Conservation (phyloP, 2,329 filamentous ascomycete species). For the Fusarium sp. region DNA sequence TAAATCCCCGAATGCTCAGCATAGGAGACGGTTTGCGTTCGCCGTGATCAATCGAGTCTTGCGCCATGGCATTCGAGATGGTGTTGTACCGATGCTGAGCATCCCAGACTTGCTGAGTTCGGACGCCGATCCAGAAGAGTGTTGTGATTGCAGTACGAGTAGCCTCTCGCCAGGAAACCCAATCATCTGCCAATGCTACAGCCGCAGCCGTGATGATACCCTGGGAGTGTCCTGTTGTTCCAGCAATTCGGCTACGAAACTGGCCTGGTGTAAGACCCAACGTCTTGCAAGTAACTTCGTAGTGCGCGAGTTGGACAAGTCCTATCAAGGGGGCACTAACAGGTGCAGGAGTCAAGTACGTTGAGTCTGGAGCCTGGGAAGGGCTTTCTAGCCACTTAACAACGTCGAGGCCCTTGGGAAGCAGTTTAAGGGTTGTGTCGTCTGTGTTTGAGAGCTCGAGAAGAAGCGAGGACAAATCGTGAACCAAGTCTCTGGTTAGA, state of each 20-base stretch:
- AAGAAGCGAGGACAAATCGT: neutral
- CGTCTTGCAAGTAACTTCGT: constrained; percentile 22
- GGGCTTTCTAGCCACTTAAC: constrained; percentile 5
- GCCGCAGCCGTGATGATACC: constrained; percentile 23
- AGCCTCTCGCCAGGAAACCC: constrained; percentile 19
- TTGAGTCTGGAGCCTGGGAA: constrained; percentile 1
- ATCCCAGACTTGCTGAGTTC: constrained; percentile 19
- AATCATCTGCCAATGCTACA: constrained; percentile 5
- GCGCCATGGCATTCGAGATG: constrained; percentile 20
- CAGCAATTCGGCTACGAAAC: constrained; percentile 13
- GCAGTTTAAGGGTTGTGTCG: neutral
- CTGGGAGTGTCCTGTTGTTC: constrained; percentile 25
- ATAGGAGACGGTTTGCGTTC: constrained; percentile 21
- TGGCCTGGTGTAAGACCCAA: constrained; percentile 20
- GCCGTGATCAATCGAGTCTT: constrained; percentile 20
- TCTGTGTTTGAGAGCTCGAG: neutral
- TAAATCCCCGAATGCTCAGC: constrained; percentile 18
- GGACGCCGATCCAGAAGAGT: constrained; percentile 26
- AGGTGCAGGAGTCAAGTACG: constrained; percentile 15
- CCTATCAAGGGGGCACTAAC: constrained; percentile 18
- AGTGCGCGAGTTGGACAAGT: constrained; percentile 20
- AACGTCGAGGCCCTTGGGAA: constrained; percentile 8
- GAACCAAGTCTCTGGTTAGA: constrained; percentile 1
- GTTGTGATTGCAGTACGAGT: constrained; percentile 12
- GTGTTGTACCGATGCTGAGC: neutral